These are phyloP conservation scores for Boletus sp. DNA, from an alignment of 1,284 basidiomycete genomes.

Conservation along the genomic window DNA sequence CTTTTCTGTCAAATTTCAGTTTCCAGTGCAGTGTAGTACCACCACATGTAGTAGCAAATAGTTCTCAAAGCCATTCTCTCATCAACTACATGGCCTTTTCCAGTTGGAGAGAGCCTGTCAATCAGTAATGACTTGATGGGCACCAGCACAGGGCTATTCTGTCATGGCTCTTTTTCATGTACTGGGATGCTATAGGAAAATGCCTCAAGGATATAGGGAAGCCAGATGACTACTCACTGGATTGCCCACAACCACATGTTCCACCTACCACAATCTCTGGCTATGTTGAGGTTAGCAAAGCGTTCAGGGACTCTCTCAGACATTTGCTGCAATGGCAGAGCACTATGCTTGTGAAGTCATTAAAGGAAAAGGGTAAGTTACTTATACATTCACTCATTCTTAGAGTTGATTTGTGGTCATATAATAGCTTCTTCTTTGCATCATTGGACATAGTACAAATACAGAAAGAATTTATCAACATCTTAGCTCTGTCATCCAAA, in stretches of 20 bases:
- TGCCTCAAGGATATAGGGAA: constrained; percentile 60
- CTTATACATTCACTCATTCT: neutral
- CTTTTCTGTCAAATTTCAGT: too few relatives aligned
- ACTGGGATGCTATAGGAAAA: constrained; percentile 66
- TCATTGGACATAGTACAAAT: constrained; percentile 49
- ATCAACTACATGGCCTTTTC: too few relatives aligned
- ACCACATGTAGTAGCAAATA: too few relatives aligned
- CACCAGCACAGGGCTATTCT: too few relatives aligned
- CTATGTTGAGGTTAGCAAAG: constrained; percentile 56
- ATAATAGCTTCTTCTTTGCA: constrained; percentile 58
- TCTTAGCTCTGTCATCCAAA: constrained; percentile 51
- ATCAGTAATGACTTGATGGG: too few relatives aligned
- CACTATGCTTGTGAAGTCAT: constrained; percentile 55
- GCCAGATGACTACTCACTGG: constrained; percentile 54
- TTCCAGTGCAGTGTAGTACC: too few relatives aligned
- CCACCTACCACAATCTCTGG: constrained; percentile 43
- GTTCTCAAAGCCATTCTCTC: too few relatives aligned
- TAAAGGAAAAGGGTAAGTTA: constrained; percentile 58
- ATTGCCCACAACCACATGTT: constrained; percentile 45
- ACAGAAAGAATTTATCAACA: constrained; percentile 52
- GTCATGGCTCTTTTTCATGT: constrained; percentile 89
- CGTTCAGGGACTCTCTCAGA: constrained; percentile 50
- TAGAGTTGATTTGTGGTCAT: constrained; percentile 1
- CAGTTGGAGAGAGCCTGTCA: too few relatives aligned
- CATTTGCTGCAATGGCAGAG: constrained; percentile 55